Conservation (phyloP, 2,329 filamentous ascomycete species). For the Neofusicoccum laricinum region DNA sequence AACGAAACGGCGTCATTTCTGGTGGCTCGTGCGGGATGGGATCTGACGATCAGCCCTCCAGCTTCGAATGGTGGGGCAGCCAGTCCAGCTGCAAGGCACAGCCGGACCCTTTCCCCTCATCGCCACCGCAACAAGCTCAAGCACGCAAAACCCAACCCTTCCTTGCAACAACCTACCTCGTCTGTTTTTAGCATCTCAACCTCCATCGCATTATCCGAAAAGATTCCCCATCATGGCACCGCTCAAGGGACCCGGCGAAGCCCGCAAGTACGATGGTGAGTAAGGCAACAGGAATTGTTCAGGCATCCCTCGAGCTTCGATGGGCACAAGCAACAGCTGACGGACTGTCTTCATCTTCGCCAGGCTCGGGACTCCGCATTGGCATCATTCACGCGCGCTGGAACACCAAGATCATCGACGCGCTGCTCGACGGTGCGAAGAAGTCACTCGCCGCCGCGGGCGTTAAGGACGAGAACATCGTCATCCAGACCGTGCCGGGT, state of each 20-base stretch:
- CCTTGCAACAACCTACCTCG: background rate
- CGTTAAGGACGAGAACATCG: conserved; percentile 83
- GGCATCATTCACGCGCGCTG: conserved; percentile 95
- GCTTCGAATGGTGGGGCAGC: conserved; percentile 4
- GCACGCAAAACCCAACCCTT: background rate
- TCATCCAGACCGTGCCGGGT: conserved; percentile 84
- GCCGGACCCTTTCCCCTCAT: conserved; percentile 12
- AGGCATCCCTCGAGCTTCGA: background rate
- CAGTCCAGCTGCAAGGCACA: conserved; percentile 5
- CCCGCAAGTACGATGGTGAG: conserved; percentile 55
- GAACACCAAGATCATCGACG: conserved; percentile 85
- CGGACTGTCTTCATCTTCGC: conserved; percentile 61
- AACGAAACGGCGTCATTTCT: conserved; percentile 5
- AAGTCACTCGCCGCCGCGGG: conserved; percentile 74
- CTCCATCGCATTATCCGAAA: background rate
- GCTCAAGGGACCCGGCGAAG: conserved; percentile 62
- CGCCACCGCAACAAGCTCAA: conserved; percentile 7
- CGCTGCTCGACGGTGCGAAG: conserved; percentile 77
- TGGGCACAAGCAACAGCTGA: conserved; percentile 38
- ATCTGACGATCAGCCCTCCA: background rate
- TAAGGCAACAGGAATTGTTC: conserved; percentile 20
- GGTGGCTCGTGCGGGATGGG: conserved; percentile 7
- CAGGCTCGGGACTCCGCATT: conserved; percentile 68
- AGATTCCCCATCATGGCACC: conserved; percentile 3
- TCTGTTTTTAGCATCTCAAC: background rate